Percentiles rank a stretch among this genome's conserved stretches.
These are phyloP conservation scores for Termitomyces sp. DNA, from an alignment of 768 basidiomycete species.

Conservation along the genomic window DNA sequence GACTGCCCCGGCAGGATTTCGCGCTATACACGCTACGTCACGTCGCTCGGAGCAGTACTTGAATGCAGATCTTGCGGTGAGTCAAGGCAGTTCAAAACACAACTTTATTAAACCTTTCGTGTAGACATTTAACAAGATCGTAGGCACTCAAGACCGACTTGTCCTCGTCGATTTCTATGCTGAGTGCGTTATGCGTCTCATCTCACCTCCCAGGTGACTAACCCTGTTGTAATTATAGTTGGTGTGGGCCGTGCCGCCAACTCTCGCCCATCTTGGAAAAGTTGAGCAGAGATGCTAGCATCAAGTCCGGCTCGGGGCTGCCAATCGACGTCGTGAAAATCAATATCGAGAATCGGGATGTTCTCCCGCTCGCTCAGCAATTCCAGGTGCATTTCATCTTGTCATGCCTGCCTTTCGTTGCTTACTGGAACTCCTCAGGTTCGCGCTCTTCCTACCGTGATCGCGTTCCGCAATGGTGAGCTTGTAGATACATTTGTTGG, in stretches of 20 bases:
- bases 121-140: constrained; percentile 35
- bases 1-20: background rate
- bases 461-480: constrained; percentile 67
- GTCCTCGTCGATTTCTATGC: constrained; percentile 80
- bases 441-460: constrained; percentile 71
- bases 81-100: constrained; percentile 6
- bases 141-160: constrained; percentile 39
- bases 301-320: constrained; percentile 46
- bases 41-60: constrained; percentile 35
- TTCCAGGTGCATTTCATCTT: constrained; percentile 38
- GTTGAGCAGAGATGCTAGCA: constrained; percentile 38
- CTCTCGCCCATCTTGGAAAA: constrained; percentile 67
- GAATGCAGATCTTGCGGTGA: constrained; percentile 41
- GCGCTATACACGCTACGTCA: constrained; percentile 38
- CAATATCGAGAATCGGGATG: constrained; percentile 52
- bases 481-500: constrained; percentile 59
- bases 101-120: background rate
- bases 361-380: constrained; percentile 42
- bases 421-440: constrained; percentile 38
- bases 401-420: background rate
- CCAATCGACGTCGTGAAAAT: constrained; percentile 71
- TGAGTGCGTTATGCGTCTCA: constrained; percentile 42
- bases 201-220: background rate
- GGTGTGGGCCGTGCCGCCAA: constrained; percentile 74
- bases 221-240: constrained; percentile 35